These are phyloP conservation scores for Plasmodium vinckei DNA, from an alignment of 169 alveolate species.

Conservation along the genomic window DNA sequence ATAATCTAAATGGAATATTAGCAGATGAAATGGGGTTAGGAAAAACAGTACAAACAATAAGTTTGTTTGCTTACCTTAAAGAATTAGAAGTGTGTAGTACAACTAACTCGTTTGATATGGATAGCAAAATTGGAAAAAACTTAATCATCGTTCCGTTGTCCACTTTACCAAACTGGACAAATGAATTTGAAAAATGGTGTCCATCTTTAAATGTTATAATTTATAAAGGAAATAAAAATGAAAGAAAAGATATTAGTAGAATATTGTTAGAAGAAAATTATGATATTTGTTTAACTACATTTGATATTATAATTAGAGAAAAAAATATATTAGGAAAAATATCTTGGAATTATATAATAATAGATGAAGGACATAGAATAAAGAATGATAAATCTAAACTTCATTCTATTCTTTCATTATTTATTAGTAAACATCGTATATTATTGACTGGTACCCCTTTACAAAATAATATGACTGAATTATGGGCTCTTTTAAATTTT, in stretches of 20 bases:
- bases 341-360: conserved; percentile 96
- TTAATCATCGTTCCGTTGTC: conserved; percentile 97
- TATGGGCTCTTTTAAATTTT: conserved; percentile 99
- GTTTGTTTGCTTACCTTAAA: conserved; percentile 92
- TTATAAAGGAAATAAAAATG: conserved; percentile 95
- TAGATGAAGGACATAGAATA: conserved; percentile 99
- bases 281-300: conserved; percentile 79
- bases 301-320: conserved; percentile 77
- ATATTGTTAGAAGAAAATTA: conserved; percentile 58
- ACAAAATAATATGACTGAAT: conserved; percentile 97
- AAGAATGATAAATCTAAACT: conserved; percentile 96
- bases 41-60: conserved; percentile 97
- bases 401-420: conserved; percentile 89
- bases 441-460: conserved; percentile 99
- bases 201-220: conserved; percentile 95
- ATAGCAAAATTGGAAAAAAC: conserved; percentile 75
- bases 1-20: conserved; percentile 95
- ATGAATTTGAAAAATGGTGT: conserved; percentile 95
- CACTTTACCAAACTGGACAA: conserved; percentile 97
- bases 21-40: conserved; percentile 99
- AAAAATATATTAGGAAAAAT: conserved; percentile 79
- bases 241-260: conserved; percentile 84
- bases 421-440: conserved; percentile 95
- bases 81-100: conserved; percentile 84
- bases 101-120: neutral